phyloP scores from a whole-genome alignment of 805 yeast genomes.

The Saccharomycopsis guyanensis region DNA sequence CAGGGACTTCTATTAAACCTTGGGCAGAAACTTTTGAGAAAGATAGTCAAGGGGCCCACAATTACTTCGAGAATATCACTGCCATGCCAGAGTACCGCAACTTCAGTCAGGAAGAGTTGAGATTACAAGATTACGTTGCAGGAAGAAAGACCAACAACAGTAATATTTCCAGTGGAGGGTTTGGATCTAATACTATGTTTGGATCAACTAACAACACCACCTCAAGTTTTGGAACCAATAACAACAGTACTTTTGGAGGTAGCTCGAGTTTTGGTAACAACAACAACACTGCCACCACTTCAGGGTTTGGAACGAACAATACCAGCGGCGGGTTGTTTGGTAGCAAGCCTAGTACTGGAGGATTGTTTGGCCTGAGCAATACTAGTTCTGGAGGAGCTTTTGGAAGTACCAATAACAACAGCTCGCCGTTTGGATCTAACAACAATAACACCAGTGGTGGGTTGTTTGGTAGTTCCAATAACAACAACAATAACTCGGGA shows the following conservation, averaged over 20 bases:
- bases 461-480: constrained; percentile 31
- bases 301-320: constrained; percentile 15
- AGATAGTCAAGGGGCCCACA: constrained; percentile 50
- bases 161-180: constrained; percentile 20
- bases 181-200: constrained; percentile 26
- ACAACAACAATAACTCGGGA: constrained; percentile 25
- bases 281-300: constrained; percentile 1
- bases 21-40: constrained; percentile 65
- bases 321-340: constrained; percentile 24
- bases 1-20: constrained; percentile 69
- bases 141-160: constrained; percentile 39
- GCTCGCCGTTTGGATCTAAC: constrained; percentile 20
- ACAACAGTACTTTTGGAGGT: constrained; percentile 29
- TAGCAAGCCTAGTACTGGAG: constrained; percentile 24
- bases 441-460: constrained; percentile 23
- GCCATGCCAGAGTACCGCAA: constrained; percentile 88
- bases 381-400: constrained; percentile 8
- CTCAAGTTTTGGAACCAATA: constrained; percentile 19
- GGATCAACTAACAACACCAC: constrained; percentile 16
- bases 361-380: constrained; percentile 6
- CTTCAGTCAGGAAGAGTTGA: constrained; percentile 78
- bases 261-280: constrained; percentile 22
- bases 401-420: constrained; percentile 18
- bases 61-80: constrained; percentile 63
- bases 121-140: constrained; percentile 80